Conservation (phyloP, 1,284 basidiomycete genomes). For the Earliella scabrosa region DNA sequence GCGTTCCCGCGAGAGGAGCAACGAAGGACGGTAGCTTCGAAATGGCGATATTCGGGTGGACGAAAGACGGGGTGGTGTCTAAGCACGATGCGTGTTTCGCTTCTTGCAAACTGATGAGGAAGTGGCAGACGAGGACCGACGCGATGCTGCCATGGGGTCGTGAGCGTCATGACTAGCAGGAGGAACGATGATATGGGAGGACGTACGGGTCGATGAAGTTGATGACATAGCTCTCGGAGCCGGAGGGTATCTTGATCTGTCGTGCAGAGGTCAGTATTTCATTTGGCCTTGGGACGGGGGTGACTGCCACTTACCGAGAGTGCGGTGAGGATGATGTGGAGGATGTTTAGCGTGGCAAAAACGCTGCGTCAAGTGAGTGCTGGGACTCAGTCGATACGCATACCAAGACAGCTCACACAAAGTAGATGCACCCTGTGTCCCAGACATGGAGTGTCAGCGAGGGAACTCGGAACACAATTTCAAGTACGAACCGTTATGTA, state of each 20-base stretch:
- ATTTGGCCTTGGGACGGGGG: too few species aligned
- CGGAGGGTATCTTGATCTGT: not conserved
- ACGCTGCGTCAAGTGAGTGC: not conserved
- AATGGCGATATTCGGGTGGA: too few species aligned
- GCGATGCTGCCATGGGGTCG: not conserved
- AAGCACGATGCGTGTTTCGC: not conserved
- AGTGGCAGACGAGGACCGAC: conserved; percentile 1
- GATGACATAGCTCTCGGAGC: conserved; percentile 1
- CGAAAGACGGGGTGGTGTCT: not conserved
- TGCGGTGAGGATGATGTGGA: not conserved
- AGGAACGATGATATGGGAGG: not conserved
- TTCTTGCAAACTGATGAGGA: conserved; percentile 1
- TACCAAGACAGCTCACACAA: not conserved
- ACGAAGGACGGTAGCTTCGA: too few species aligned
- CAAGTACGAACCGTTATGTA: not conserved
- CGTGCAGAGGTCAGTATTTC: too few species aligned
- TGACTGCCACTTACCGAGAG: conserved; percentile 1
- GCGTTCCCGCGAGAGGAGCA: too few species aligned
- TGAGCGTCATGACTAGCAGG: not conserved
- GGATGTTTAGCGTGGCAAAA: not conserved
- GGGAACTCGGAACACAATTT: not conserved
- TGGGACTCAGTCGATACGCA: not conserved
- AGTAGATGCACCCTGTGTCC: not conserved
- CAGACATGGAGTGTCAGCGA: not conserved
- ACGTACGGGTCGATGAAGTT: conserved; percentile 3